phyloP scores from a whole-genome alignment of 345 rosid genomes.

The Euphorbia pulcherrima region DNA sequence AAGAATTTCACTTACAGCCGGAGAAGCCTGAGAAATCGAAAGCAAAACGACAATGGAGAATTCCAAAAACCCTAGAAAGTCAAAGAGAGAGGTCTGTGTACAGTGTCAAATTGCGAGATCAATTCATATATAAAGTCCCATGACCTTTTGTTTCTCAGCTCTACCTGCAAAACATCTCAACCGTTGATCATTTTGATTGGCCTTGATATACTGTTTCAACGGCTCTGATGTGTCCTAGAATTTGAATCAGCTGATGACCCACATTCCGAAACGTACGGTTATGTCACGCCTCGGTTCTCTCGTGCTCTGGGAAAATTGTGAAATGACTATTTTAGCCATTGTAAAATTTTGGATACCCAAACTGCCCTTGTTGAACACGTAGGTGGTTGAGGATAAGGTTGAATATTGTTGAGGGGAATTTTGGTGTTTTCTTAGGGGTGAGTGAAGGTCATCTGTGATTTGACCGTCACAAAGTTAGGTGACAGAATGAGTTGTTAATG shows the following conservation, averaged over 20 bases:
- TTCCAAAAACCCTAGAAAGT: not conserved
- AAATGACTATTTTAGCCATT: not conserved
- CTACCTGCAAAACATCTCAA: not conserved
- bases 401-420: not conserved
- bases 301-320: not conserved
- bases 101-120: not conserved
- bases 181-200: not conserved
- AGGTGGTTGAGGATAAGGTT: not conserved
- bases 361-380: not conserved
- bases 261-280: not conserved
- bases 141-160: not conserved
- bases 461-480: not conserved
- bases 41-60: too few relatives aligned
- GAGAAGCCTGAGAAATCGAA: not conserved
- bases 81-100: not conserved
- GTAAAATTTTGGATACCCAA: not conserved
- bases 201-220: not conserved
- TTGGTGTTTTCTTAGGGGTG: not conserved
- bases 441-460: not conserved
- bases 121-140: not conserved
- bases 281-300: constrained; percentile 6
- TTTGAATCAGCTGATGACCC: not conserved
- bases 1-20: not conserved
- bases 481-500: not conserved
- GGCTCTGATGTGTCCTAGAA: not conserved